Conservation (phyloP, 768 basidiomycete species). For the Cyclocybe cylindracea region DNA sequence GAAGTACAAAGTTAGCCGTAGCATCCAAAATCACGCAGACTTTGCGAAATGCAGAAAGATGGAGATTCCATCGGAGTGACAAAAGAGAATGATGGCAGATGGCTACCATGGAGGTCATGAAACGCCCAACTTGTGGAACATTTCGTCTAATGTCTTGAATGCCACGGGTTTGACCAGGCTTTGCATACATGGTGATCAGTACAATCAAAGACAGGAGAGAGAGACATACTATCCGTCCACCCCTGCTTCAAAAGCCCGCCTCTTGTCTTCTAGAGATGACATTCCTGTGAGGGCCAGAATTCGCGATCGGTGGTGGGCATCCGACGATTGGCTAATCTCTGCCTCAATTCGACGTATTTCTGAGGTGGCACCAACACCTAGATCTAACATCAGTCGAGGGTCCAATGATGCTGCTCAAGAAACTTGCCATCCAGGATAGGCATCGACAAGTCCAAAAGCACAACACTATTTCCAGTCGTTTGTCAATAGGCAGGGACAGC, state of each 20-base stretch:
- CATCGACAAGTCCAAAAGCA: conserved; percentile 91
- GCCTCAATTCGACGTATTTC: conserved; percentile 80
- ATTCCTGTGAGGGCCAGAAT: conserved; percentile 92
- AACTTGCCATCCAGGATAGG: conserved; percentile 82
- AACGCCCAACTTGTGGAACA: conserved; percentile 74
- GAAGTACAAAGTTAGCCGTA: too few species aligned
- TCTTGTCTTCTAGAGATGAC: conserved; percentile 92
- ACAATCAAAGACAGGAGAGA: background rate
- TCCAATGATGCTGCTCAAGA: background rate
- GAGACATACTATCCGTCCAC: conserved; percentile 90
- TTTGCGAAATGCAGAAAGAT: background rate
- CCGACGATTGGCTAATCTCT: conserved; percentile 30
- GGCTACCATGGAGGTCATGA: conserved; percentile 22
- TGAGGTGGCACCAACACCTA: conserved; percentile 80
- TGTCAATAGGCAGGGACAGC: background rate
- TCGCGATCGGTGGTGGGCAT: conserved; percentile 35
- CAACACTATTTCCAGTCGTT: conserved; percentile 51
- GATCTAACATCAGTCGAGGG: background rate
- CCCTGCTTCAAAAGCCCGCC: conserved; percentile 87
- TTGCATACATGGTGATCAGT: conserved; percentile 6
- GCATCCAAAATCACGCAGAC: too few species aligned
- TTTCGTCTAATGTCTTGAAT: conserved; percentile 86
- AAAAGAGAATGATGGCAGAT: conserved; percentile 1
- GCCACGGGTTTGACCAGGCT: conserved; percentile 95
- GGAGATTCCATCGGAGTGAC: background rate